Conservation (phyloP, 2,329 filamentous ascomycete species). For the Eutypa lata region DNA sequence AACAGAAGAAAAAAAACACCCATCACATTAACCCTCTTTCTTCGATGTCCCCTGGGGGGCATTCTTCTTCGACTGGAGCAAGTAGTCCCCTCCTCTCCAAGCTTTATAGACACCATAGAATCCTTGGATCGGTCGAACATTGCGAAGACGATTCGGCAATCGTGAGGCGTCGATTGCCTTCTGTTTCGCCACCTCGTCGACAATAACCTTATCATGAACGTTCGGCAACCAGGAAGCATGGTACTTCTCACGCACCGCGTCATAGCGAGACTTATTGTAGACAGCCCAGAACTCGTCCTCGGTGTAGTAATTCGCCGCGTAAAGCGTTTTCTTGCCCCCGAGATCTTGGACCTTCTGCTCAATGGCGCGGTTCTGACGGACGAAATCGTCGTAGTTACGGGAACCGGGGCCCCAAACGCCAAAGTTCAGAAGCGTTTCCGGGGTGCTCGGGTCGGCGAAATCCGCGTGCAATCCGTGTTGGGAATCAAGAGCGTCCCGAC, state of each 20-base stretch:
- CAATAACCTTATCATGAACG: conserved; percentile 66
- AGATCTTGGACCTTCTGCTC: conserved; percentile 58
- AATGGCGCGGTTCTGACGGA: conserved; percentile 55
- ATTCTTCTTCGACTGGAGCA: conserved; percentile 32
- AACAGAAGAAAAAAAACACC: too few species aligned
- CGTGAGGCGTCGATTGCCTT: conserved; percentile 28
- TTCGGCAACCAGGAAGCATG: conserved; percentile 56
- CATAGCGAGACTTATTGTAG: conserved; percentile 60
- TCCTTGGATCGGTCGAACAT: conserved; percentile 41
- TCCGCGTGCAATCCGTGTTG: conserved; percentile 45
- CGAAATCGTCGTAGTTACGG: conserved; percentile 40
- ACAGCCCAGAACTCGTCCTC: conserved; percentile 66
- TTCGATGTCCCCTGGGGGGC: too few species aligned
- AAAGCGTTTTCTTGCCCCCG: conserved; percentile 67
- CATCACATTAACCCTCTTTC: not conserved
- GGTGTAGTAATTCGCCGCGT: conserved; percentile 66
- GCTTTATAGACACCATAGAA: conserved; percentile 45
- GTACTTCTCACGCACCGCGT: conserved; percentile 56
- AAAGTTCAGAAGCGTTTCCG: conserved; percentile 53
- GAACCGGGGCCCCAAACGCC: conserved; percentile 58
- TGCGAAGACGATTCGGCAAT: conserved; percentile 28
- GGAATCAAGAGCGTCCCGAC: conserved; percentile 38
- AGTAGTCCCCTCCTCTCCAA: conserved; percentile 42
- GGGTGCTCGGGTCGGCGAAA: conserved; percentile 36
- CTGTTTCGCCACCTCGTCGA: conserved; percentile 37